A percentile compares a stretch with the other conserved stretches of the same genome.
These are phyloP conservation scores for Thinopyrum elongatum DNA, from an alignment of 176 grass and related monocot species.

Conservation along the genomic window DNA sequence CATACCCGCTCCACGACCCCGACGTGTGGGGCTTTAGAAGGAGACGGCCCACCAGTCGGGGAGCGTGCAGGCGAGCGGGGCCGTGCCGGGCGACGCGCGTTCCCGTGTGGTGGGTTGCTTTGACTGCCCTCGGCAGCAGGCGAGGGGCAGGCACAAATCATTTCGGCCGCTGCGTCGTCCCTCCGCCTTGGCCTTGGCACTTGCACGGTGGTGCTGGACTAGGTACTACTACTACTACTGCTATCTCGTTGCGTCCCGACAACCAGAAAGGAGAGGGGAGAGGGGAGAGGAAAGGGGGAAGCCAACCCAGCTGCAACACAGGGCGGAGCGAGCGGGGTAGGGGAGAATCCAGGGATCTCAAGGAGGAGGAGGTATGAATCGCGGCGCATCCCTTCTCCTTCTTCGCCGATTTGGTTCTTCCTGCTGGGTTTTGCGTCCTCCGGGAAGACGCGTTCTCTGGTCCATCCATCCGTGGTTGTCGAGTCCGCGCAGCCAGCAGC, in stretches of 20 bases:
- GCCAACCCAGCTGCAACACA: background rate
- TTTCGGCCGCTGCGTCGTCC: constrained; percentile 41
- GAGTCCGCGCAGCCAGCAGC: background rate
- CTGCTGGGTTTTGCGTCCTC: background rate
- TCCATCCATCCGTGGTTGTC: background rate
- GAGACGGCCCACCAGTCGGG: background rate
- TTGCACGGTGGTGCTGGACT: background rate
- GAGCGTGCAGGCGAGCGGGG: fast-evolving
- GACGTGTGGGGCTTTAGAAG: fast-evolving
- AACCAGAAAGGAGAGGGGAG: constrained; percentile 25
- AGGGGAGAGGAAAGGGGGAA: background rate
- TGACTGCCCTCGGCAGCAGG: constrained; percentile 41
- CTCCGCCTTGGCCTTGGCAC: background rate
- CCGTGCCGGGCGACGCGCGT: background rate
- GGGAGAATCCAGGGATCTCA: constrained; percentile 5
- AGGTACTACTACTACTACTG: background rate
- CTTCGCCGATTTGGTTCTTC: constrained; percentile 2
- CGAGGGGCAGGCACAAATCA: constrained; percentile 40
- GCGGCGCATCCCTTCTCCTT: background rate
- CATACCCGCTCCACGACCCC: fast-evolving
- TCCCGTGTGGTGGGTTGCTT: constrained; percentile 33
- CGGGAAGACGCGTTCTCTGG: background rate
- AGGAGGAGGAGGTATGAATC: constrained; percentile 30
- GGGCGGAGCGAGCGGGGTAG: background rate
- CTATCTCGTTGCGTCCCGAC: constrained; percentile 47